Evolutionary conservation across 768 basidiomycete genomes (phyloP).

Genomic region (Lentinula lateritia): DNA sequence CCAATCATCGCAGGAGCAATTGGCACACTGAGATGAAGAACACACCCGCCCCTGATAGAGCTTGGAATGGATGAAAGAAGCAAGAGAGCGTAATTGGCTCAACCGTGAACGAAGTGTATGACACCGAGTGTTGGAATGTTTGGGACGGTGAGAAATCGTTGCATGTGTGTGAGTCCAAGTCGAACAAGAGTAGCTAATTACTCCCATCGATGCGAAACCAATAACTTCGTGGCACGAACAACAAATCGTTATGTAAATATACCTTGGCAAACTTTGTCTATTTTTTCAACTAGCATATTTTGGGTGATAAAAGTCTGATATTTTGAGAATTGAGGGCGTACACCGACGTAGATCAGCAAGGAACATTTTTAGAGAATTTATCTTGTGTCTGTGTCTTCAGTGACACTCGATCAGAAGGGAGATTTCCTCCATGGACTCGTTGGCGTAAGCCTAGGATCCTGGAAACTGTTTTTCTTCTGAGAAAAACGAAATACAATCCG

Average conservation of each 20-base stretch:
- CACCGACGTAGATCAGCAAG: no score
- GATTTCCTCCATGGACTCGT: no score
- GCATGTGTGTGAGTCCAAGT: background rate
- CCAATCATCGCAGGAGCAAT: background rate
- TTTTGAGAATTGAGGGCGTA: no score
- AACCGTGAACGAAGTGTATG: background rate
- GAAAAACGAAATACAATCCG: no score
- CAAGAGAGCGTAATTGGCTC: slow-evolving; percentile 1
- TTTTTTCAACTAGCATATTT: background rate
- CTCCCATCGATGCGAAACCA: slow-evolving; percentile 3
- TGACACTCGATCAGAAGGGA: no score
- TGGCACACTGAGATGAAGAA: background rate
- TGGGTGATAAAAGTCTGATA: no score
- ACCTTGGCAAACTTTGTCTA: background rate
- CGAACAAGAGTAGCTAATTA: background rate
- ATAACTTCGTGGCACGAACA: background rate
- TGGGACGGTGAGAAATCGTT: background rate
- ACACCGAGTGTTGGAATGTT: background rate
- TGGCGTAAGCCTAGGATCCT: no score
- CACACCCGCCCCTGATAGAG: background rate
- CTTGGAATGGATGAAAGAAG: slow-evolving; percentile 1
- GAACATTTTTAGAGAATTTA: no score
- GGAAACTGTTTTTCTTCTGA: no score
- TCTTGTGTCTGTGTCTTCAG: no score
- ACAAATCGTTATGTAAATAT: background rate